These are phyloP conservation scores for Irpex lacteus DNA, from an alignment of 1,284 basidiomycete genomes.

Conservation along the genomic window DNA sequence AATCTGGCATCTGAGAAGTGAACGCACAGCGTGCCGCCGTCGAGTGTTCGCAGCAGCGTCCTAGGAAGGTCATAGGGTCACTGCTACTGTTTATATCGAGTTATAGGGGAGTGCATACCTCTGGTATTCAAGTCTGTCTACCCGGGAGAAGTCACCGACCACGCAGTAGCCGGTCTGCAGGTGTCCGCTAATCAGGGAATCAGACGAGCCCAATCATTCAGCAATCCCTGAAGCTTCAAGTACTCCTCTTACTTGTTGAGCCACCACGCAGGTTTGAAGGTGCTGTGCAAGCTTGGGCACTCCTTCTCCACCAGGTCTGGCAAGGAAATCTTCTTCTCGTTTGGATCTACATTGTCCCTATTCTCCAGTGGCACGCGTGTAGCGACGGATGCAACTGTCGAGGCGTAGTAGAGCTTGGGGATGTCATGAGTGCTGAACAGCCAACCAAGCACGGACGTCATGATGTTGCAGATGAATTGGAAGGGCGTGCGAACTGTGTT, in stretches of 20 bases:
- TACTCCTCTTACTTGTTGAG: conserved; percentile 51
- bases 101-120: conserved; percentile 43
- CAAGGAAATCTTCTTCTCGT: conserved; percentile 34
- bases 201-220: conserved; percentile 3
- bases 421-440: conserved; percentile 14
- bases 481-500: not conserved
- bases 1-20: conserved; percentile 1
- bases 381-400: conserved; percentile 35
- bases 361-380: conserved; percentile 35
- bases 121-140: conserved; percentile 70
- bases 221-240: not conserved
- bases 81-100: not conserved
- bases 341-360: conserved; percentile 24
- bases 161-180: conserved; percentile 72
- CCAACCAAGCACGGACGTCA: conserved; percentile 23
- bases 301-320: conserved; percentile 51
- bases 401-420: conserved; percentile 35
- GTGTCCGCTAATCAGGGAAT: conserved; percentile 51
- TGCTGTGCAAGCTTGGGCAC: conserved; percentile 54
- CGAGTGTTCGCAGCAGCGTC: conserved; percentile 56
- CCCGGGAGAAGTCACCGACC: conserved; percentile 68
- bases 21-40: conserved; percentile 71
- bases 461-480: conserved; percentile 6
- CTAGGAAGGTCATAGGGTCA: conserved; percentile 30
- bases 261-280: conserved; percentile 68